Evolutionary conservation across 2,329 filamentous ascomycete species (phyloP).

Genomic region (Nannizziopsis arthrosporioides): DNA sequence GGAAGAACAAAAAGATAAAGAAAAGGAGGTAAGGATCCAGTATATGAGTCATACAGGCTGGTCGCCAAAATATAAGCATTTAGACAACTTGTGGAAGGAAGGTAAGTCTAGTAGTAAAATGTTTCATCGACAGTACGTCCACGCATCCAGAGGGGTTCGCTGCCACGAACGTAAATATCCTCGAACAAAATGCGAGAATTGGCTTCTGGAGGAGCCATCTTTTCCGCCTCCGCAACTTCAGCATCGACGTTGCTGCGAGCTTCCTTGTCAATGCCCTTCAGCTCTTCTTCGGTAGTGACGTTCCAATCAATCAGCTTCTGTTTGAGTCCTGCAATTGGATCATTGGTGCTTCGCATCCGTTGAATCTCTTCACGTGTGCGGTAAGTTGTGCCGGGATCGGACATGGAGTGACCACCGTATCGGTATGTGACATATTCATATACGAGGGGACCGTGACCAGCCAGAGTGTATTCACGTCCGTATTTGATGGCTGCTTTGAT

Average conservation of each 20-base stretch:
- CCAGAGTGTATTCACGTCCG: constrained; percentile 73
- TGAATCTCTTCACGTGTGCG: constrained; percentile 98
- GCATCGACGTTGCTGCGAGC: constrained; percentile 73
- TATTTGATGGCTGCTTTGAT: constrained; percentile 94
- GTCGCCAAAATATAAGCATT: background rate
- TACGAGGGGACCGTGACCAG: constrained; percentile 84
- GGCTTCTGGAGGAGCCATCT: constrained; percentile 68
- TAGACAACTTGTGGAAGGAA: background rate
- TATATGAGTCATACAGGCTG: constrained; percentile 4
- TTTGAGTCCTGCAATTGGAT: constrained; percentile 95
- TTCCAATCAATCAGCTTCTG: constrained; percentile 96
- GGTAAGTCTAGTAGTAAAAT: constrained; percentile 53
- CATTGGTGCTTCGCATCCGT: constrained; percentile 97
- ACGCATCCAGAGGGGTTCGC: constrained; percentile 76
- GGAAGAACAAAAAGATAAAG: background rate
- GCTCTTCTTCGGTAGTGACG: constrained; percentile 81
- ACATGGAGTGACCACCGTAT: constrained; percentile 99
- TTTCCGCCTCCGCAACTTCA: constrained; percentile 83
- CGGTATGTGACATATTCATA: constrained; percentile 99
- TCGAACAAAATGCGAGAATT: constrained; percentile 79
- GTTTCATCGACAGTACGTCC: constrained; percentile 86
- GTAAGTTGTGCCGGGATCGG: constrained; percentile 97
- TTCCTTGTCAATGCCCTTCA: constrained; percentile 93
- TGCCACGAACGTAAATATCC: constrained; percentile 87
- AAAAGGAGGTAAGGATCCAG: background rate